A percentile compares a stretch with the other conserved stretches of the same genome.
These are phyloP conservation scores for Buxus sempervirens DNA, from an alignment of 164 flowering plant species.

Conservation along the genomic window DNA sequence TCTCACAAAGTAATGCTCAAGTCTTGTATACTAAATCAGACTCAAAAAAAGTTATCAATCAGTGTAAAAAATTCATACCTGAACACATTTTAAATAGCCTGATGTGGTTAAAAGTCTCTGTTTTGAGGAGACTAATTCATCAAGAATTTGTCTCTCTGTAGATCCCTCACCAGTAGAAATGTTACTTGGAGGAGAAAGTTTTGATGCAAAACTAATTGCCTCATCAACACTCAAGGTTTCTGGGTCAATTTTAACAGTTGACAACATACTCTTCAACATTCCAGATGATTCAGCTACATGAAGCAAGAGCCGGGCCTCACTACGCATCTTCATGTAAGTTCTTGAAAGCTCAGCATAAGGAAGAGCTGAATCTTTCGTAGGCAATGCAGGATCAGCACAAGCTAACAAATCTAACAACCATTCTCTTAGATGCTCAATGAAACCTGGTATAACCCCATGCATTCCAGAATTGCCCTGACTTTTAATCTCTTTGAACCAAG, in stretches of 20 bases:
- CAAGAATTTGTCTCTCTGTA: conserved; percentile 34
- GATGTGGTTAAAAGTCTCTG: conserved; percentile 81
- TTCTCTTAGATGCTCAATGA: conserved; percentile 40
- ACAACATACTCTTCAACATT: conserved; percentile 28
- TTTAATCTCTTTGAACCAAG: conserved; percentile 89
- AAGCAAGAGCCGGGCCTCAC: conserved; percentile 68
- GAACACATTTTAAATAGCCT: conserved; percentile 92
- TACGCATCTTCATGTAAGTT: conserved; percentile 90
- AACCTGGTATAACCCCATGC: conserved; percentile 22
- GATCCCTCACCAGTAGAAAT: conserved; percentile 33
- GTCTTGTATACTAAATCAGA: not conserved
- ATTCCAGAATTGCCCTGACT: conserved; percentile 19
- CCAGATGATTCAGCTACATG: conserved; percentile 49
- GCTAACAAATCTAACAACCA: conserved; percentile 75
- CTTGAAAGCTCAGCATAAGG: conserved; percentile 95
- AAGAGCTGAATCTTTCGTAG: conserved; percentile 74
- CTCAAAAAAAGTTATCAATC: no score
- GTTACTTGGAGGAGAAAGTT: conserved; percentile 33
- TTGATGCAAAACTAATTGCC: conserved; percentile 77
- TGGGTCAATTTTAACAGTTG: conserved; percentile 36
- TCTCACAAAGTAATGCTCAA: not conserved
- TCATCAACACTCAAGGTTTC: conserved; percentile 72
- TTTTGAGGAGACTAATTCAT: conserved; percentile 69
- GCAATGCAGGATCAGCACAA: conserved; percentile 80
- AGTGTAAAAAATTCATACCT: conserved; percentile 39